Evolutionary conservation across 2,329 filamentous ascomycete species (phyloP), one percentile per base, ranked within the genome.

Genomic region (Aspergillus caelatus): DNA sequence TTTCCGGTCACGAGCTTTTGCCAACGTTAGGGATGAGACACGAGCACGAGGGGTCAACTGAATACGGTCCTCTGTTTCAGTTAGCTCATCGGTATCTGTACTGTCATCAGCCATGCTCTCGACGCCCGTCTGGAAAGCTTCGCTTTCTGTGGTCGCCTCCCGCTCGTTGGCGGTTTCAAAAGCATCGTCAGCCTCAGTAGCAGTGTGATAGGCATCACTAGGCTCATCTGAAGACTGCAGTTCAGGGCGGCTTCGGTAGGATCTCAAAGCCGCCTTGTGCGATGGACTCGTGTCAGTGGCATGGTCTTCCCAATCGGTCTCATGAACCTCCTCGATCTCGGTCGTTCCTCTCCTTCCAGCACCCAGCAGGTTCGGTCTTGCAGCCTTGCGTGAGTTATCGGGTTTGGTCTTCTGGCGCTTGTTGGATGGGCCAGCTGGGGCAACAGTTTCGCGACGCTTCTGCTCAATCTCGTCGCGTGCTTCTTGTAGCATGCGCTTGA

Each of bases 401-500:
- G 87, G 76, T 77, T 90, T 83, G 80, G 87, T 77, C 85, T 90
- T 81, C 75, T 86, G 76, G 68, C 86, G 84, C 78, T 88, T 88
- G 70, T 76, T 70, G 70, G 77, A 68, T 45, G 77, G 61, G 26
- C 79, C 76, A 57, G 78, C 76, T 26, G 72, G 65, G 28, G 75
- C 54, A 79, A 80, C 59, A 36, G 87, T 85, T 62, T 82, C 87
- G 58, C 80, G 83, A 55, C 86, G 84, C 64, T 89, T 86, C 54
- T 87, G 79, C 77, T 93, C 95, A 32, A 99, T 81, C 73, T 99
- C 95, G 75, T 99, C 95, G 41, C 94, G 89, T 28, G 94, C 91
- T 72, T 99, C 95, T 80, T 98, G 94, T 34, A 98, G 87, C 86
- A 99, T 92, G 64, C 94, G 91, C 79, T 93, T 94, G 60, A 98